Evolutionary conservation across 352 stramenopile genomes (phyloP).

Genomic region (Phytopythium delawarense): DNA sequence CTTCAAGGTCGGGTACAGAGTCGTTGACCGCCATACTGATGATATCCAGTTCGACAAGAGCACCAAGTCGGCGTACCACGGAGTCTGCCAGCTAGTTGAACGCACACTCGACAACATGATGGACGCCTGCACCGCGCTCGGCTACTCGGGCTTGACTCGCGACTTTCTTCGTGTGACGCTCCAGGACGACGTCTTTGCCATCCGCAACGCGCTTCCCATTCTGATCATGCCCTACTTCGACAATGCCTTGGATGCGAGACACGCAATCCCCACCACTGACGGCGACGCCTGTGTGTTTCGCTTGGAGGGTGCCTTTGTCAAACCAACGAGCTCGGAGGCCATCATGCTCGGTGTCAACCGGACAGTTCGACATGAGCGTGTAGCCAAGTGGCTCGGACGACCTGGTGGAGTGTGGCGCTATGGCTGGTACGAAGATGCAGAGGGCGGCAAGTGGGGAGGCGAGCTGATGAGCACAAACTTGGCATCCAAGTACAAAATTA

Average conservation of each 20-base stretch:
- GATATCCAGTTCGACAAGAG: conserved; percentile 8
- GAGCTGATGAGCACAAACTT: not conserved
- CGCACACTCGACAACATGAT: conserved; percentile 18
- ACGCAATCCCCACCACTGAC: conserved; percentile 8
- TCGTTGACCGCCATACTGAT: conserved; percentile 9
- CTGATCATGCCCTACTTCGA: conserved; percentile 18
- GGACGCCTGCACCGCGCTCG: conserved; percentile 10
- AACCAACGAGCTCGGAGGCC: not conserved
- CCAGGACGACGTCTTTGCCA: conserved; percentile 8
- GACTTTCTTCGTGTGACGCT: conserved; percentile 20
- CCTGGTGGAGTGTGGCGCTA: conserved; percentile 4
- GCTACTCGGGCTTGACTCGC: conserved; percentile 17
- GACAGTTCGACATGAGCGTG: not conserved
- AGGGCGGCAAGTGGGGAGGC: not conserved
- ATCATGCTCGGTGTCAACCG: conserved; percentile 9
- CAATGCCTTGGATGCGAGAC: conserved; percentile 5
- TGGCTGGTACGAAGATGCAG: conserved; percentile 7
- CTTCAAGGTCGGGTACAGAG: conserved; percentile 21
- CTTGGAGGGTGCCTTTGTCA: not conserved
- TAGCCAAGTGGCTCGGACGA: conserved; percentile 3
- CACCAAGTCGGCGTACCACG: not conserved
- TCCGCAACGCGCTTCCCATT: conserved; percentile 14
- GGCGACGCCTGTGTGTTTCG: conserved; percentile 11
- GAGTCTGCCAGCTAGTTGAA: conserved; percentile 12
- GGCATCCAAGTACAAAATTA: not conserved